Conservation (phyloP, 2,329 filamentous ascomycete species). For the Xenoacremonium recifei region DNA sequence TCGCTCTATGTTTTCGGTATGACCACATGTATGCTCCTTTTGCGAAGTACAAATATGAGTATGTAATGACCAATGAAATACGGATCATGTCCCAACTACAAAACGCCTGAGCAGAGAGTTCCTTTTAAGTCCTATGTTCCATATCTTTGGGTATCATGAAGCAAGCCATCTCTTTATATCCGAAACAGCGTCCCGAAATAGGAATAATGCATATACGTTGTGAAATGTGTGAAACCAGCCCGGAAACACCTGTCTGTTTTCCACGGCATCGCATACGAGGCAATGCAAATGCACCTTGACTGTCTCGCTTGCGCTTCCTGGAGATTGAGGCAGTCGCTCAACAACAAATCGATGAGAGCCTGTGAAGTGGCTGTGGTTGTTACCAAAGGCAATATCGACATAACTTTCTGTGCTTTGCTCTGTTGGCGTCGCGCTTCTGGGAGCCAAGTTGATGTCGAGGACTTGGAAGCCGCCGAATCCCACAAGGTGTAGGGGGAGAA, state of each 20-base stretch:
- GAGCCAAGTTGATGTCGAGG: slow-evolving; percentile 11
- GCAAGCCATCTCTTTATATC: slow-evolving; percentile 17
- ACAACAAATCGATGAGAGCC: slow-evolving; percentile 30
- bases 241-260: slow-evolving; percentile 13
- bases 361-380: slow-evolving; percentile 20
- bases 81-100: too few species aligned
- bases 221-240: slow-evolving; percentile 22
- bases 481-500: slow-evolving; percentile 19
- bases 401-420: slow-evolving; percentile 16
- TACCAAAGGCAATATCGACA: slow-evolving; percentile 30
- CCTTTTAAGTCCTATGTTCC: too few species aligned
- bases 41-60: too few species aligned
- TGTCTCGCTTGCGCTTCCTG: background rate
- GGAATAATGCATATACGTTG: slow-evolving; percentile 19
- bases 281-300: slow-evolving; percentile 21
- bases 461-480: slow-evolving; percentile 29
- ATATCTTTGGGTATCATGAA: too few species aligned
- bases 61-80: too few species aligned
- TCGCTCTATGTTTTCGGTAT: too few species aligned
- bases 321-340: slow-evolving; percentile 8
- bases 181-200: slow-evolving; percentile 26
- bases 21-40: too few species aligned
- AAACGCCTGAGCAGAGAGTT: too few species aligned
- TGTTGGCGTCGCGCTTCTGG: background rate
- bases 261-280: slow-evolving; percentile 24